Evolutionary conservation across 2,329 filamentous ascomycete genomes (phyloP), one percentile per base, ranked within the genome.

Genomic region (Trichoderma sp.): DNA sequence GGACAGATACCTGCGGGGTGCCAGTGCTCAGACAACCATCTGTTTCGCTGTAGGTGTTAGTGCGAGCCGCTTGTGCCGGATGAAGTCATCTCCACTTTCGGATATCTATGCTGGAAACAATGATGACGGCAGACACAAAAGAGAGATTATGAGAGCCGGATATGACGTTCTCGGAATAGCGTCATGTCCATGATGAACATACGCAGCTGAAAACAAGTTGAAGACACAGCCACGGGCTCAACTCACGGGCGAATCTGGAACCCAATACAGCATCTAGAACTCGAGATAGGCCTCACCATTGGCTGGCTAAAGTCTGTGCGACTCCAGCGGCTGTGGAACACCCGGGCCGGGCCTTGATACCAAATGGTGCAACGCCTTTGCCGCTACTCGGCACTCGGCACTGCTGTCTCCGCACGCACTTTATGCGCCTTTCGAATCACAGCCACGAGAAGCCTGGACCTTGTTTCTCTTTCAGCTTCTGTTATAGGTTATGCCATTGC

Each of bases 301-400:
- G 43, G 43, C 43, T 21, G 43, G 43, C 18, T 51, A 51, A 51
- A 51, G 43, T 51, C 43, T 51, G n/a, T 6, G 43, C 6, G n/a
- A 51, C 43, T 21, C 43, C 43, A 51, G n/a, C 43, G n/a, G 18
- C n/a, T 51, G 43, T 51, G 43, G 43, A 21, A 51, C 43, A 51
- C 24, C 24, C 63, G 63, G 63, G 47, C 28, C 63, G 63, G 47
- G 26, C 63, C 63, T 66, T 30, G 15, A 26, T 18, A 28, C 47
- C 43, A 66, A 9, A 56, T 36, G 12, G 63, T 36, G 30, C n/a
- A 56, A 36, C 39, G 39, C 43, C 47, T 66, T 53, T 53, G 30
- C 63, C 63, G 63, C 63, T 66, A 56, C 63, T 66, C 63, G 63
- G 63, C 47, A 56, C 28, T 66, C 63, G 63, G 63, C 63, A 66